Conservation (phyloP, 768 basidiomycete genomes). For the Amanita muscaria region DNA sequence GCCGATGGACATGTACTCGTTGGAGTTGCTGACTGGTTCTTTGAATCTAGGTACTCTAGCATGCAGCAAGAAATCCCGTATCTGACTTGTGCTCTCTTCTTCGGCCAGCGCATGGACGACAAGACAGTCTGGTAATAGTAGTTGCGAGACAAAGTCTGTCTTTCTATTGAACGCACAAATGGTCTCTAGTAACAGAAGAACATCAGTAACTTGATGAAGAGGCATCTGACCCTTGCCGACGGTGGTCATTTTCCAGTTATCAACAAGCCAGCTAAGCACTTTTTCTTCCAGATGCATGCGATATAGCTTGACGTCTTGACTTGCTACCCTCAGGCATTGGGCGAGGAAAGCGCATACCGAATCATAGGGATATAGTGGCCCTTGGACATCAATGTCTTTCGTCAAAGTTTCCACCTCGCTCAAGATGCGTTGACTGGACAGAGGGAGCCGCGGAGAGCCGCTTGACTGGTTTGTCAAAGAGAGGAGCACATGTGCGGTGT, state of each 20-base stretch:
- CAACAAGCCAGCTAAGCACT: conserved; percentile 71
- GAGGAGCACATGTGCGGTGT: conserved; percentile 47
- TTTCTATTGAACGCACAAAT: conserved; percentile 49
- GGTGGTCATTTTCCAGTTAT: conserved; percentile 48
- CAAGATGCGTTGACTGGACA: conserved; percentile 51
- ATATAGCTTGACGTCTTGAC: conserved; percentile 76
- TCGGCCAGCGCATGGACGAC: conserved; percentile 55
- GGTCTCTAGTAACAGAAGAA: conserved; percentile 53
- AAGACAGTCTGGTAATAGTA: conserved; percentile 60
- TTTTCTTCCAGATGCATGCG: conserved; percentile 84
- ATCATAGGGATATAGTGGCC: conserved; percentile 80
- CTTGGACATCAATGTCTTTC: conserved; percentile 85
- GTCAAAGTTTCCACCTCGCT: conserved; percentile 71
- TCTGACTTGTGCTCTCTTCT: conserved; percentile 44
- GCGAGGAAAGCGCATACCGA: conserved; percentile 81
- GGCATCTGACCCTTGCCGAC: conserved; percentile 37
- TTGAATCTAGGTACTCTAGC: conserved; percentile 47
- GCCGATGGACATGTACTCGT: not conserved
- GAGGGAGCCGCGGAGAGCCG: conserved; percentile 19
- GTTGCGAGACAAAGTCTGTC: conserved; percentile 35
- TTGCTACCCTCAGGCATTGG: conserved; percentile 59
- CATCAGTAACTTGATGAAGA: conserved; percentile 47
- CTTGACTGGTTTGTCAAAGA: conserved; percentile 21
- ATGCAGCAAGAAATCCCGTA: conserved; percentile 63
- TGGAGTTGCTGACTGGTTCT: conserved; percentile 1